phyloP scores from a whole-genome alignment of 1,284 basidiomycete genomes.

The Psilocybe mexicana region DNA sequence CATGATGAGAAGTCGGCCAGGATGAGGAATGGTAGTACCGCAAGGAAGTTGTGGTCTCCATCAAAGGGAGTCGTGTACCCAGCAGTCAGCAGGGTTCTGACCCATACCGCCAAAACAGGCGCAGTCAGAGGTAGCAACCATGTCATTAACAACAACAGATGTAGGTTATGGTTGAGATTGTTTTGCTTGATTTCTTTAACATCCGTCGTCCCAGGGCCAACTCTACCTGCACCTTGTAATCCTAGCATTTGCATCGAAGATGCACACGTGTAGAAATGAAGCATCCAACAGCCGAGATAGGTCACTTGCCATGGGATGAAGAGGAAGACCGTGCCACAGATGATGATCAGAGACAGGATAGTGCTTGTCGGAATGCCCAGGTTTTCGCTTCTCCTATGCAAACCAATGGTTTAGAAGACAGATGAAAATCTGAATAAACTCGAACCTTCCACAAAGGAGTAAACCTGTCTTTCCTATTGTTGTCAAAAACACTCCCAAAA shows the following conservation, averaged over 20 bases:
- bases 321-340: slow-evolving; percentile 69
- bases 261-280: slow-evolving; percentile 71
- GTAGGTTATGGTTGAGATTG: slow-evolving; percentile 54
- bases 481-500: slow-evolving; percentile 46
- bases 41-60: slow-evolving; percentile 75
- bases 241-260: slow-evolving; percentile 23
- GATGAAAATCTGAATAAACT: not conserved
- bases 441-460: slow-evolving; percentile 43
- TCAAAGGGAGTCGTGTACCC: slow-evolving; percentile 73
- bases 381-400: slow-evolving; percentile 35
- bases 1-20: slow-evolving; percentile 64
- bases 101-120: slow-evolving; percentile 88
- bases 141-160: slow-evolving; percentile 78
- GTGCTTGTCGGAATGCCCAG: slow-evolving; percentile 44
- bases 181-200: slow-evolving; percentile 24
- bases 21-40: slow-evolving; percentile 65
- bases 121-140: slow-evolving; percentile 81
- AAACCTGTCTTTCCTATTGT: slow-evolving; percentile 37
- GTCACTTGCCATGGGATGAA: slow-evolving; percentile 90
- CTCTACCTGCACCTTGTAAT: slow-evolving; percentile 8
- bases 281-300: slow-evolving; percentile 78
- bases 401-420: slow-evolving; percentile 1
- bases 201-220: slow-evolving; percentile 13
- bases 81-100: slow-evolving; percentile 77
- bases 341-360: slow-evolving; percentile 57